Base-by-base conservation (phyloP, 2,329 filamentous ascomycete genomes). In the Torrubiellomyces zombiae region DNA sequence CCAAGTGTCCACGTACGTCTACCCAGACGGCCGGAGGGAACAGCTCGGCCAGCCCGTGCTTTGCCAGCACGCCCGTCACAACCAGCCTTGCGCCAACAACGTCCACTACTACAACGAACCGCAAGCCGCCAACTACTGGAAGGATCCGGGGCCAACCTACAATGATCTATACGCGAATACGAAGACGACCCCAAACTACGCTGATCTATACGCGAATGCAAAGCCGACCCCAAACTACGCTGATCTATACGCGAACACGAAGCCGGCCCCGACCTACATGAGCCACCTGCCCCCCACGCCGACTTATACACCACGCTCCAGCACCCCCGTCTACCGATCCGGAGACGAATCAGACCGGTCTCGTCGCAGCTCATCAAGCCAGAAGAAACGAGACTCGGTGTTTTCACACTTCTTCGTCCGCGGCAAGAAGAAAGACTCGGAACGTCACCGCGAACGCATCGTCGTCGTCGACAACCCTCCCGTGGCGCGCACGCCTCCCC, bases 401-500 rank as follows among this genome's bases (percentile, higher is more conserved):
- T n/a, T n/a, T n/a, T n/a, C n/a, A n/a, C n/a, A n/a, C n/a, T 33
- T 48, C 31, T 59, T 51, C 38, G 36, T 48, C 44, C 52, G 46
- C 35, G 53, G 44, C 26, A 41, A 46, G 15, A 50, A 43, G 35
- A 37, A 50, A 22, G 47, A 53, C 25, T 25, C 47, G 27, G 40
- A 44, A 33, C 45, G 42, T 29, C 43, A 42, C 18, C 46, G 47
- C 24, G 58, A 63, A 32, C 54, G 57, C 28, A 46, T 56, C 26
- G 36, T 58, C 27, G 47, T 64, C 28, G 48, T 57, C 25, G 53
- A 62, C 30, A 47, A 47, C 33, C 56, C 56, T 3, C 51, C 58
- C 9, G 55, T 53, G 7, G 53, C 58, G 18, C 50, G 53, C 28
- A 58, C 58, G 15, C 55, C 60, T 14, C 56, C 60, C n/a, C 55